Evolutionary conservation across 139 green algal species (phyloP), one percentile per base, ranked within the genome.

Genomic region (Coccomyxa sp.): DNA sequence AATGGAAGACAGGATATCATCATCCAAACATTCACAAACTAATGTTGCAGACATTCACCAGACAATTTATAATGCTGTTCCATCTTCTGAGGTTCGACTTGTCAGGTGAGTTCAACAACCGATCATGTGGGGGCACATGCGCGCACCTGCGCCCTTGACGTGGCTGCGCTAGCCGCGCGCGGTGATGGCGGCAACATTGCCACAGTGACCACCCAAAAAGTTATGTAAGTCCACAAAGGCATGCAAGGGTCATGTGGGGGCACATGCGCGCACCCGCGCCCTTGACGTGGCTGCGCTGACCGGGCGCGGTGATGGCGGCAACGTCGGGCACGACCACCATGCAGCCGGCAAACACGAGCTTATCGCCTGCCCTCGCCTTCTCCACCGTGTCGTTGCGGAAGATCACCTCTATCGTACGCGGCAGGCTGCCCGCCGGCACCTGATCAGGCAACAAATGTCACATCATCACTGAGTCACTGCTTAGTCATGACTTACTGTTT

Each of bases 251-350:
- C 38, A 51, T 51, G 38, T 51, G 38, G 38, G 38, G 38, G 38
- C 38, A 51, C 38, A 51, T 51, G 38, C 38, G 38, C 38, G 58
- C 28, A 60, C 67, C 83, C n/a, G 18, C 51, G 82, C 86, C 38
- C 58, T 88, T 80, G 58, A 82, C 30, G 11, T 63, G 60, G 71
- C 25, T 32, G 59, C 86, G 82, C 80, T 94, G 89, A 17, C 91
- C 91, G 28, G 90, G 89, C 23, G 89, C 87, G 57, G 85, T 88
- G 38, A 98, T 84, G 3, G 92, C 90, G 4, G 90, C 90, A 25
- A 98, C 92, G 77, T 99, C 97, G 11, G 97, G 97, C 68, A 99
- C 95, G 38, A 97, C 97, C 77, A 98, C 92, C 83, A 99, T 89
- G n/a, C 84, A 93, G 67, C 97, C 97, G 0, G 92, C 95, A 84